Percentiles rank a stretch among this genome's conserved stretches.
phyloP scores from a whole-genome alignment of 1,284 basidiomycete genomes.

The Trichosporon ovoides region DNA sequence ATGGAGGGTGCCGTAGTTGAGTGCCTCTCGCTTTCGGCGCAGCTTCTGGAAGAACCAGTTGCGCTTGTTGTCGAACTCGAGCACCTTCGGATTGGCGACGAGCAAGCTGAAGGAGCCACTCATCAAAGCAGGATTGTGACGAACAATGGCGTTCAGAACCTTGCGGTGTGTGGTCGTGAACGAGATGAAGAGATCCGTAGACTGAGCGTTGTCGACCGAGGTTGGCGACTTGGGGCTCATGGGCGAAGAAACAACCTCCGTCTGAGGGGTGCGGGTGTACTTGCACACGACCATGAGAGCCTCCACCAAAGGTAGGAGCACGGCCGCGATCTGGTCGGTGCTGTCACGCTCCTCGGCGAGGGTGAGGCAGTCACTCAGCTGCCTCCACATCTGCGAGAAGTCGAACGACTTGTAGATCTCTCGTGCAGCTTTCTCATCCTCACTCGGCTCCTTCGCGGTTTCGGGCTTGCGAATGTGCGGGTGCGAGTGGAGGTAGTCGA shows the following conservation, averaged over 20 bases:
- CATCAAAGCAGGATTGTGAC: slow-evolving; percentile 96
- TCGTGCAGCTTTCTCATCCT: slow-evolving; percentile 65
- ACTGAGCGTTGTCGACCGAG: background rate
- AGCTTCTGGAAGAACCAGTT: slow-evolving; percentile 98
- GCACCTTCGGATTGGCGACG: slow-evolving; percentile 89
- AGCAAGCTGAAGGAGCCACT: slow-evolving; percentile 95
- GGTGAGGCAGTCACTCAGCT: slow-evolving; percentile 75
- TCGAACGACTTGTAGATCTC: slow-evolving; percentile 81
- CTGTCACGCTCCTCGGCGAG: slow-evolving; percentile 73
- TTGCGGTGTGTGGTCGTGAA: slow-evolving; percentile 96
- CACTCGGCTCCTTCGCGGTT: slow-evolving; percentile 42
- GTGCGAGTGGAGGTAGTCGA: slow-evolving; percentile 83
- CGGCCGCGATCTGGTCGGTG: slow-evolving; percentile 80
- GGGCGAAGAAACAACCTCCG: slow-evolving; percentile 51
- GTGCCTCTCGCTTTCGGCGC: slow-evolving; percentile 73
- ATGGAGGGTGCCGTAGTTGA: slow-evolving; percentile 70
- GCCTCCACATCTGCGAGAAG: slow-evolving; percentile 77
- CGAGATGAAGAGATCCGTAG: slow-evolving; percentile 76
- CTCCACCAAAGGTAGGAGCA: slow-evolving; percentile 85
- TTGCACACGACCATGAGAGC: slow-evolving; percentile 98
- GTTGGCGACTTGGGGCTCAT: slow-evolving; percentile 49
- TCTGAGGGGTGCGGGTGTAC: slow-evolving; percentile 51
- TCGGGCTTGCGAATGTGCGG: slow-evolving; percentile 45
- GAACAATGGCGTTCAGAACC: slow-evolving; percentile 93
- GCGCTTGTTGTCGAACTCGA: slow-evolving; percentile 99